Percentiles rank a stretch among this genome's conserved stretches.
These are phyloP conservation scores for Bjerkandera adusta DNA, from an alignment of 1,284 basidiomycete species.

Conservation along the genomic window DNA sequence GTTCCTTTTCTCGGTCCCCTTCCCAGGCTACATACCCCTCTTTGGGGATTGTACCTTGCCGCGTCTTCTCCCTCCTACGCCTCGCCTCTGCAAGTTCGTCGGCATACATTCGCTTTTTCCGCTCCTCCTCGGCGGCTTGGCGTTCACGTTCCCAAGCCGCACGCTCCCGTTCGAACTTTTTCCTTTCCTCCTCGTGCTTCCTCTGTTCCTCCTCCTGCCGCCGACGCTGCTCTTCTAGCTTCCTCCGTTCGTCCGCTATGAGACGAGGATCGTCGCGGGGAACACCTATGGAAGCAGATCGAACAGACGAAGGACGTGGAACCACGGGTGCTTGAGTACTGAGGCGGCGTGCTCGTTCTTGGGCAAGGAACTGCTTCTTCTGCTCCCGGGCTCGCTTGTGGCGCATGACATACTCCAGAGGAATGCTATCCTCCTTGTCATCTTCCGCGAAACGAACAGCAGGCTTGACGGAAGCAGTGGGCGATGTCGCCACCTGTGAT, in stretches of 20 bases:
- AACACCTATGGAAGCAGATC: background rate
- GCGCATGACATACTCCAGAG: conserved; percentile 64
- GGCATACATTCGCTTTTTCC: conserved; percentile 48
- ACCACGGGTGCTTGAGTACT: background rate
- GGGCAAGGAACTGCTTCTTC: conserved; percentile 64
- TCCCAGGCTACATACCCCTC: conserved; percentile 24
- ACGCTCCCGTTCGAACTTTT: conserved; percentile 51
- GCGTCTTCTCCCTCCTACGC: conserved; percentile 53
- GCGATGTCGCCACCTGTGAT: conserved; percentile 17
- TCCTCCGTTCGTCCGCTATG: conserved; percentile 9
- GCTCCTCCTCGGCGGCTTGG: conserved; percentile 53
- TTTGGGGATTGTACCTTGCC: conserved; percentile 23
- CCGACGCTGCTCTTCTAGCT: conserved; percentile 36
- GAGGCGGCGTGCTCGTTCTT: conserved; percentile 52
- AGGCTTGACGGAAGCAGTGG: conserved; percentile 36
- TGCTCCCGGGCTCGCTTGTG: conserved; percentile 69
- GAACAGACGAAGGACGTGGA: background rate
- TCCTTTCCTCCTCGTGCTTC: conserved; percentile 45
- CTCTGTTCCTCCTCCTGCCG: conserved; percentile 47
- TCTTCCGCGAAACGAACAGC: conserved; percentile 72
- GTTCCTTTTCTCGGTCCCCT: conserved; percentile 41
- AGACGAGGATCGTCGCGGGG: conserved; percentile 8
- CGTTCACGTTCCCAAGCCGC: conserved; percentile 55
- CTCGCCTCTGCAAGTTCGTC: conserved; percentile 65
- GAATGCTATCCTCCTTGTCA: conserved; percentile 64